These are phyloP conservation scores for Byssoonygena ceratinophila DNA, from an alignment of 2,329 filamentous ascomycete species.

Conservation along the genomic window DNA sequence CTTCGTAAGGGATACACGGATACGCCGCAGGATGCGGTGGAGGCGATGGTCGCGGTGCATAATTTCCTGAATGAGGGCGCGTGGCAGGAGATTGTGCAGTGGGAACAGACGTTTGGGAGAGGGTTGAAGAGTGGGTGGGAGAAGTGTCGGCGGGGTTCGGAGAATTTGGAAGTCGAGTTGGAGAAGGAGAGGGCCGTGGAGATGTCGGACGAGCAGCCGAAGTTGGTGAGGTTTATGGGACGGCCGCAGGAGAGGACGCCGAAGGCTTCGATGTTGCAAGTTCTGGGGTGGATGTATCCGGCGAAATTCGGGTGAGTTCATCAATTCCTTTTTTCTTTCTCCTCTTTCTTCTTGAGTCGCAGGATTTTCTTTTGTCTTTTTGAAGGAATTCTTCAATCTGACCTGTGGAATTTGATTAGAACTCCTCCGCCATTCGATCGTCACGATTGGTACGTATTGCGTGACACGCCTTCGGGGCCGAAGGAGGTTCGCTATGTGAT, in stretches of 20 bases:
- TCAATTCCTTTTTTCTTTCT: not conserved
- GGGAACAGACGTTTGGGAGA: constrained; percentile 74
- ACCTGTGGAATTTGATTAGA: constrained; percentile 39
- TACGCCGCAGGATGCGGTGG: constrained; percentile 83
- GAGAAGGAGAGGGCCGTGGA: constrained; percentile 35
- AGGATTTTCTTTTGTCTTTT: too few relatives aligned
- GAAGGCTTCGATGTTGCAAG: constrained; percentile 74
- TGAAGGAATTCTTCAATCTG: not conserved
- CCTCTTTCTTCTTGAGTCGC: too few relatives aligned
- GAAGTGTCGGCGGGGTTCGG: constrained; percentile 63
- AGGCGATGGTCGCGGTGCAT: constrained; percentile 94
- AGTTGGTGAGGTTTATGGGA: constrained; percentile 76
- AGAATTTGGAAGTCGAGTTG: constrained; percentile 48
- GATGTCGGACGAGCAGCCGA: constrained; percentile 47
- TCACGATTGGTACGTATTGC: constrained; percentile 90
- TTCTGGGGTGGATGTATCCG: constrained; percentile 69
- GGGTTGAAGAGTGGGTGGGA: constrained; percentile 64
- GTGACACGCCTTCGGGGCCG: constrained; percentile 54
- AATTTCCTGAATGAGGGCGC: constrained; percentile 98
- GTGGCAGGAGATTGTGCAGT: constrained; percentile 87
- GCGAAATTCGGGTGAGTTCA: constrained; percentile 59
- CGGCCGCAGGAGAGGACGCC: constrained; percentile 81
- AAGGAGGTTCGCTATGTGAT: constrained; percentile 89
- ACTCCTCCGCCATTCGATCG: constrained; percentile 85
- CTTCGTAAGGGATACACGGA: constrained; percentile 91